phyloP scores from a whole-genome alignment of 352 stramenopile genomes.

The Phytopythium cucurbitacearum region DNA sequence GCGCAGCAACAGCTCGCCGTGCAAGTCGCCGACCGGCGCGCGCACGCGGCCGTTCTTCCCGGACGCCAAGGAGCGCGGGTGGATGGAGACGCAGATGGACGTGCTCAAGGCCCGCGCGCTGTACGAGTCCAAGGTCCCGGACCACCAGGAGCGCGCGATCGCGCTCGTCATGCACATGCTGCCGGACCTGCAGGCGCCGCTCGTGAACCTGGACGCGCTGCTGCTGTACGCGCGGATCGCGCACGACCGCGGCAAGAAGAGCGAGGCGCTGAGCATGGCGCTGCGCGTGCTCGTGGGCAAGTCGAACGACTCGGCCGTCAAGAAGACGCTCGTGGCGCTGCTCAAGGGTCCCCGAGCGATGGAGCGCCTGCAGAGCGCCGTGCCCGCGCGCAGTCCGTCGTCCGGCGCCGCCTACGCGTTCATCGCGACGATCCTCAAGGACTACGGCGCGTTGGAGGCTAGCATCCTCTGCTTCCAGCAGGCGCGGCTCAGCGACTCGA shows the following conservation, averaged over 20 bases:
- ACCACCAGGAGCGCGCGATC: slow-evolving; percentile 52
- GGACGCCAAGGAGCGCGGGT: slow-evolving; percentile 22
- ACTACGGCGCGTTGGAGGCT: slow-evolving; percentile 50
- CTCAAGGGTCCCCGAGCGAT: slow-evolving; percentile 30
- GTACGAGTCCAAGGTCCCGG: slow-evolving; percentile 32
- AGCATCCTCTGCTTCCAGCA: slow-evolving; percentile 54
- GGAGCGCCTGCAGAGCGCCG: slow-evolving; percentile 27
- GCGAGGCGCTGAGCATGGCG: slow-evolving; percentile 63
- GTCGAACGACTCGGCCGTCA: slow-evolving; percentile 42
- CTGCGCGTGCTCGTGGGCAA: slow-evolving; percentile 55
- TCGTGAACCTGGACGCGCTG: slow-evolving; percentile 62
- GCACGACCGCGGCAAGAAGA: slow-evolving; percentile 50
- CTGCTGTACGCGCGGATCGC: slow-evolving; percentile 59
- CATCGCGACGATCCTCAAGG: slow-evolving; percentile 71
- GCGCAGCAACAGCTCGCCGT: slow-evolving; percentile 15
- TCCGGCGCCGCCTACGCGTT: slow-evolving; percentile 68
- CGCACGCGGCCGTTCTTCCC: slow-evolving; percentile 16
- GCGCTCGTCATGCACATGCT: slow-evolving; percentile 51
- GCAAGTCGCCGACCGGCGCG: slow-evolving; percentile 3
- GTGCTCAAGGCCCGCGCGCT: slow-evolving; percentile 43
- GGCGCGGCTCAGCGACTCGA: slow-evolving; percentile 26
- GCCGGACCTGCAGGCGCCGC: slow-evolving; percentile 39
- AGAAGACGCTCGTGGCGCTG: slow-evolving; percentile 42
- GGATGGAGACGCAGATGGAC: slow-evolving; percentile 43
- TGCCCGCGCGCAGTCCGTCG: slow-evolving; percentile 32